phyloP scores from a whole-genome alignment of 2,329 filamentous ascomycete genomes.

The Reticulascus tulasneorum region DNA sequence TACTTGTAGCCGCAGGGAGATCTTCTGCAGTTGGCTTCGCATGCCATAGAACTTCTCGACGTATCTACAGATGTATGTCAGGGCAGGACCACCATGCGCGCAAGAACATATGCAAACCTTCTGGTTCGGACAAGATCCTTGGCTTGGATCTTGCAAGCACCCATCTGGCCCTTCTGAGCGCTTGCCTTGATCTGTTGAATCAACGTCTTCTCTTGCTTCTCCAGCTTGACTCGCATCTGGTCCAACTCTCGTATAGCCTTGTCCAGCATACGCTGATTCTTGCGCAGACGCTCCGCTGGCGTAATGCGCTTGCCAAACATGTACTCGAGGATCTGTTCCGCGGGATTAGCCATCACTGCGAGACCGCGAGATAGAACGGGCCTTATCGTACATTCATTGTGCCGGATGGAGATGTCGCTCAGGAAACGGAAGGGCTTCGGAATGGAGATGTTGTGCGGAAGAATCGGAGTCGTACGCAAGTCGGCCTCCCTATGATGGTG shows the following conservation, averaged over 20 bases:
- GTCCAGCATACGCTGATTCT: slow-evolving; percentile 94
- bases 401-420: slow-evolving; percentile 5
- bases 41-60: slow-evolving; percentile 99
- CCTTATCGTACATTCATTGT: slow-evolving; percentile 53
- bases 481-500: no score
- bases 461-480: no score
- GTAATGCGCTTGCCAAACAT: slow-evolving; percentile 99
- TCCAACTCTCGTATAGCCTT: slow-evolving; percentile 97
- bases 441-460: slow-evolving; percentile 1
- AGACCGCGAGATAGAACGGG: slow-evolving; percentile 6
- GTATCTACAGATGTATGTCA: slow-evolving; percentile 53
- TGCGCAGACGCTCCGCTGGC: slow-evolving; percentile 83
- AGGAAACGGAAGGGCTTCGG: not conserved
- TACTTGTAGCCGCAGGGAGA: slow-evolving; percentile 91
- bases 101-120: slow-evolving; percentile 43
- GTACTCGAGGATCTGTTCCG: slow-evolving; percentile 88
- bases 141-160: slow-evolving; percentile 96
- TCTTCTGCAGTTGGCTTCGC: slow-evolving; percentile 94
- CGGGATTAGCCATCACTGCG: slow-evolving; percentile 16
- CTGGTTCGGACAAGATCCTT: slow-evolving; percentile 93
- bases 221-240: slow-evolving; percentile 88
- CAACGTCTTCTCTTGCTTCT: slow-evolving; percentile 98
- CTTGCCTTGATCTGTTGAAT: slow-evolving; percentile 96
- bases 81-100: not conserved
- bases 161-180: slow-evolving; percentile 96